Base-by-base conservation (phyloP, 345 rosid species). In the Eucalyptus regnans region DNA sequence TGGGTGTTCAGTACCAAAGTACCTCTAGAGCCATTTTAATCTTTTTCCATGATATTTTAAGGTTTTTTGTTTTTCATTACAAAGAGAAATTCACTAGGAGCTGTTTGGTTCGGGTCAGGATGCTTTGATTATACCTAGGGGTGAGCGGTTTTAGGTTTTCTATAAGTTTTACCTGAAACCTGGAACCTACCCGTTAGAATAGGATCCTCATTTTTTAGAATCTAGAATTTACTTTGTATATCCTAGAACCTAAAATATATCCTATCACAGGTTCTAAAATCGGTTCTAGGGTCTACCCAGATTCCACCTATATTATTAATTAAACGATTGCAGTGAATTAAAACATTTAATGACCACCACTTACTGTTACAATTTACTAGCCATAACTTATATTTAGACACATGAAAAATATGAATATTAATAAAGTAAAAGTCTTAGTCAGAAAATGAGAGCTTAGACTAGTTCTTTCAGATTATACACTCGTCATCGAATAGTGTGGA, bases 101-200 rank as follows among this genome's bases (percentile, higher is more conserved):
- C 3, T n/a, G 0, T 62, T 62, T 62, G 71, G 71, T 27, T 29
- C 5, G 1, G 0, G 71, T 29, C 2, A 14, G 0, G 8, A n/a
- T 10, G 20, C 10, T n/a, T 64, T n/a, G 37, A 64, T 64, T 64
- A 64, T 7, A 15, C 20, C 5, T 33, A 52, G 1, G 23, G 0
- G 9, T 52, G 9, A 52, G 0, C 1, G 4, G 1, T 52, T 52
- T 52, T 7, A 52, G 9, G 0, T 52, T 7, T 0, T 4, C 3
- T 52, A 52, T 0, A 52, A 18, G 4, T 52, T 52, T 4, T 0
- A 52, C 4, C 1, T 3, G 0, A 52, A 52, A 52, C 23, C 23
- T 17, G 0, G 0, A 17, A 52, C 4, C 0, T 52, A 52, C 0
- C 9, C 9, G 0, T 52, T 52, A 3, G 1, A 52, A 18, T 52